Evolutionary conservation across 2,329 filamentous ascomycete species (phyloP).

Genomic region (Fusarium mexicanum): DNA sequence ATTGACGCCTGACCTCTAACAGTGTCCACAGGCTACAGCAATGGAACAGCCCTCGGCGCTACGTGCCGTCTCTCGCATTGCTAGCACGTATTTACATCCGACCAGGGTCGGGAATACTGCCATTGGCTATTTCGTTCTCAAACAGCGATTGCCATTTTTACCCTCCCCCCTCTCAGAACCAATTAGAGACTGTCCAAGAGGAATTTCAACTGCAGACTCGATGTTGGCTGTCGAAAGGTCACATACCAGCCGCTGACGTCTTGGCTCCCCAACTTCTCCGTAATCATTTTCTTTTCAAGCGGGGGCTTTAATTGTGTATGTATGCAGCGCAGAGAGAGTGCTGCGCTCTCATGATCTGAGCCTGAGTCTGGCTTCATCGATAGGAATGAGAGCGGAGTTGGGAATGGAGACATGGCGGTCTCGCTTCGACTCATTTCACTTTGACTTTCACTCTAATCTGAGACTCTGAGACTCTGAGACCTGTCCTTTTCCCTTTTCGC

Average conservation of each 20-base stretch:
- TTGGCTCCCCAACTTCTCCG: constrained; percentile 3
- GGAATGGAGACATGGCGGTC: constrained; percentile 16
- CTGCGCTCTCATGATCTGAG: neutral
- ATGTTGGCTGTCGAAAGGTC: constrained; percentile 8
- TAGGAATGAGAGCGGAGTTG: constrained; percentile 17
- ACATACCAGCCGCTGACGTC: constrained; percentile 35
- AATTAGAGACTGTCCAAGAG: constrained; percentile 5
- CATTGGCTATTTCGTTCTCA: constrained; percentile 4
- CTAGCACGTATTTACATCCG: constrained; percentile 5
- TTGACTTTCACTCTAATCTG: neutral
- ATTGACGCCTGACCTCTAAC: constrained; percentile 6
- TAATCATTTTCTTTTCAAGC: neutral
- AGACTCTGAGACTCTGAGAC: neutral
- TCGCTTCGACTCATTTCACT: neutral
- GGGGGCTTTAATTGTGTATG: neutral
- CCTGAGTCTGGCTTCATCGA: neutral
- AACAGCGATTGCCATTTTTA: constrained; percentile 2
- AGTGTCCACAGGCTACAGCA: neutral
- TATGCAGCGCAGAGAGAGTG: neutral
- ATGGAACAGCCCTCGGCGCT: constrained; percentile 15
- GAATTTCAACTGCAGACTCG: constrained; percentile 12
- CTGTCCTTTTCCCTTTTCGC: constrained; percentile 5
- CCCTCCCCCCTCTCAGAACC: neutral
- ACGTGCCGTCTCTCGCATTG: constrained; percentile 29
- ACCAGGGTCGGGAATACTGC: constrained; percentile 9